Evolutionary conservation across 2,329 filamentous ascomycete species (phyloP).

Genomic region (Epichloe brachyelytri): DNA sequence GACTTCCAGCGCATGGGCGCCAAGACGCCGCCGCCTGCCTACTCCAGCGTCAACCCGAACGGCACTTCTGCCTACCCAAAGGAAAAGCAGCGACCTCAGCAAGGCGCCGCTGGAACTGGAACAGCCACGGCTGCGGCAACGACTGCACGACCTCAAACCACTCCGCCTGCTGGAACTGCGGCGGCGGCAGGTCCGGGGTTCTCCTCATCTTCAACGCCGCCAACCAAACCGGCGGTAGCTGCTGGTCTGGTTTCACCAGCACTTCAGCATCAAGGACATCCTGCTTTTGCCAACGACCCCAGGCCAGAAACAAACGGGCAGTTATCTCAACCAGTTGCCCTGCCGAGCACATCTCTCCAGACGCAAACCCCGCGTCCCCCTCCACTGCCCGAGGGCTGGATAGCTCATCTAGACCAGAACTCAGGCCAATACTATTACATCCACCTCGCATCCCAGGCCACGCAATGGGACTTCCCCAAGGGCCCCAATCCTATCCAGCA

Average conservation of each 20-base stretch:
- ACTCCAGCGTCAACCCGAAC: slow-evolving; percentile 59
- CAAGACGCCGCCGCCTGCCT: slow-evolving; percentile 86
- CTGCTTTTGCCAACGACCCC: slow-evolving; percentile 80
- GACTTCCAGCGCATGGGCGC: slow-evolving; percentile 74
- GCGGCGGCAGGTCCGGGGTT: neutral
- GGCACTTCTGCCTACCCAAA: slow-evolving; percentile 53
- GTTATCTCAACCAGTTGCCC: slow-evolving; percentile 27
- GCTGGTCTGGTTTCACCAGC: slow-evolving; percentile 31
- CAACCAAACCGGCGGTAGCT: slow-evolving; percentile 7
- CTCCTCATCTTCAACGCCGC: neutral
- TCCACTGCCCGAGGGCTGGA: slow-evolving; percentile 94
- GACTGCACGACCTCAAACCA: slow-evolving; percentile 5
- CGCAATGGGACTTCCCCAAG: slow-evolving; percentile 98
- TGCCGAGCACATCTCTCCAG: slow-evolving; percentile 24
- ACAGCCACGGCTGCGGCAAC: slow-evolving; percentile 11
- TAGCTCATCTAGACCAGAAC: slow-evolving; percentile 87
- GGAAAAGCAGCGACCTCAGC: slow-evolving; percentile 55
- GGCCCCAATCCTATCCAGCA: slow-evolving; percentile 81
- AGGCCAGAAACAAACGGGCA: slow-evolving; percentile 41
- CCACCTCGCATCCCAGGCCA: slow-evolving; percentile 85
- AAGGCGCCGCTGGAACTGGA: slow-evolving; percentile 7
- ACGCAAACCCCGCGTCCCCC: slow-evolving; percentile 58
- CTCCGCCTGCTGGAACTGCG: neutral
- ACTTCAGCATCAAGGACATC: slow-evolving; percentile 55
- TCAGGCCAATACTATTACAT: slow-evolving; percentile 99